Evolutionary conservation across 176 grass and related monocot genomes (phyloP).

Genomic region (Raddia guianensis): DNA sequence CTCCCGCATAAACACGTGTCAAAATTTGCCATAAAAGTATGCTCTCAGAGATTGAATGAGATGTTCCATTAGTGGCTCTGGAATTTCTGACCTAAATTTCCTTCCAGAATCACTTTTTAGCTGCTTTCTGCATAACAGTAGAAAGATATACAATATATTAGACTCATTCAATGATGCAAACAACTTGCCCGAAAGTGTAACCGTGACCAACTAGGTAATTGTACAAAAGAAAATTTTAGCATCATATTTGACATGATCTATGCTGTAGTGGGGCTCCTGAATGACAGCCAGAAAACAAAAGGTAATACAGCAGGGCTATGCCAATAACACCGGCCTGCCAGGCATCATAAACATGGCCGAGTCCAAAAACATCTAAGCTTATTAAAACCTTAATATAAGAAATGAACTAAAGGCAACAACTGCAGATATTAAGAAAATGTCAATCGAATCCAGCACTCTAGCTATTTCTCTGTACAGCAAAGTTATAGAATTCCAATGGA

Average conservation of each 20-base stretch:
- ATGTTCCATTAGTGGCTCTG: conserved; percentile 51
- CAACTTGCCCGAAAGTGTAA: background rate
- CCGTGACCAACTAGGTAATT: background rate
- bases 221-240: background rate
- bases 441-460: background rate
- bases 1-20: conserved; percentile 28
- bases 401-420: conserved; percentile 1
- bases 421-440: conserved; percentile 26
- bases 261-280: background rate
- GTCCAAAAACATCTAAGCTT: conserved; percentile 7
- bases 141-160: conserved; percentile 36
- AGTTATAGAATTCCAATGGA: background rate
- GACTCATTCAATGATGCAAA: background rate
- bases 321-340: background rate
- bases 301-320: background rate
- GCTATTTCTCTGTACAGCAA: conserved; percentile 1
- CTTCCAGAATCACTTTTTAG: conserved; percentile 62
- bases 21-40: conserved; percentile 57
- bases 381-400: conserved; percentile 14
- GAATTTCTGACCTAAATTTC: conserved; percentile 67
- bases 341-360: background rate
- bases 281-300: background rate
- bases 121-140: conserved; percentile 64
- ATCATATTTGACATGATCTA: conserved; percentile 5
- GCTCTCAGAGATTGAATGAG: conserved; percentile 58